Base-by-base conservation (phyloP, 805 yeast species). In the Wickerhamiella bombiphila region DNA sequence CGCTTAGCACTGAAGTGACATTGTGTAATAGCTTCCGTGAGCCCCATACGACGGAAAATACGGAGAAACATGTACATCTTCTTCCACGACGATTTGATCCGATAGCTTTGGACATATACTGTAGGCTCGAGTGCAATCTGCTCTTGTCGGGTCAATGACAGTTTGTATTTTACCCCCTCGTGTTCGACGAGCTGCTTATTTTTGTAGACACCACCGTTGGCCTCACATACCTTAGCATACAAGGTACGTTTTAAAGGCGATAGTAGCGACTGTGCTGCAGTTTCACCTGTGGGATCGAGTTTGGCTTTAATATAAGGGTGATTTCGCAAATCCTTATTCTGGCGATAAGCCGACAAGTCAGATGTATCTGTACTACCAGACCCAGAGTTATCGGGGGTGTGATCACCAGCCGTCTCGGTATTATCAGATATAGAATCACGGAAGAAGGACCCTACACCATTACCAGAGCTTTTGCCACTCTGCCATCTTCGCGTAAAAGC, bases 21-120 rank as follows among this genome's bases (percentile, higher is more conserved):
- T 61, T 86, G 96, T 29, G 88, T 82, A 48, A 88, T 79, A 37
- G 96, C 97, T 31, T 70, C 72, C 48, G 74, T 71, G 25, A 81
- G 73, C 37, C 73, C 69, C 59, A 80, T 61, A 24, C 77, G 77
- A 40, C 81, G 70, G 41, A 86, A 69, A 52, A 85, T 72, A 47
- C 96, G 69, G 46, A 81, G 65, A 35, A 83, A 79, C 29, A 74
- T 64, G 8, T 82, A 82, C 32, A 91, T 82, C 61, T 88, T 88
- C 60, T 88, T 88, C 65, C 78, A 71, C 4, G 93, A 76, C n/a
- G 86, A 71, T 57, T 82, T 82, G 49, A 86, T 68, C 58, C 97
- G 70, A 64, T 68, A 76, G 8, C 93, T 79, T 55, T 78, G 70
- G 40, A 80, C 59, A 59, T 74, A 83, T n/a, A 88, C 70, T 9